Conservation (phyloP, 2,329 filamentous ascomycete species). For the Sclerotinia minor region DNA sequence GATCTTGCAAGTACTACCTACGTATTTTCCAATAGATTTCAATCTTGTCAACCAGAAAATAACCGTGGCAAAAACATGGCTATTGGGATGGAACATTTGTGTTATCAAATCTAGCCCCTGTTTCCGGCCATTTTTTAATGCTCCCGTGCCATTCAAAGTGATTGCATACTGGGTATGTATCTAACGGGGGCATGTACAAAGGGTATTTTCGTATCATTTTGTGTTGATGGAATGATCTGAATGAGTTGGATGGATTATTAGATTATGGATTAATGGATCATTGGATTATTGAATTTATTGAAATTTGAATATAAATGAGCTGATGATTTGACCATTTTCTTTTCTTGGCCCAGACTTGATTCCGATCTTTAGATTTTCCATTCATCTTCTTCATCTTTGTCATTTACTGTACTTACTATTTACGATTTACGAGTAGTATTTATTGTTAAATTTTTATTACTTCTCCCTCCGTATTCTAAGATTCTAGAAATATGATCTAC, state of each 20-base stretch:
- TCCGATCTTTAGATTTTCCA: neutral
- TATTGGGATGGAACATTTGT: neutral
- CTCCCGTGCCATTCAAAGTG: conserved; percentile 6
- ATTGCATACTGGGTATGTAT: neutral
- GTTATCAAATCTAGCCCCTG: neutral
- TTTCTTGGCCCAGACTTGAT: too few relatives aligned
- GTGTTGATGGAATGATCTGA: neutral
- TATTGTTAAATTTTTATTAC: neutral
- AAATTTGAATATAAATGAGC: neutral
- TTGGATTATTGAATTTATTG: neutral
- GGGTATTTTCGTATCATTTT: too few relatives aligned
- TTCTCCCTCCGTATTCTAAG: neutral
- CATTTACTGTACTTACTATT: neutral
- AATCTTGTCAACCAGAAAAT: neutral
- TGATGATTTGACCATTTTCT: neutral
- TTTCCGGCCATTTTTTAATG: conserved; percentile 7
- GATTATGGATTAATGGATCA: too few relatives aligned
- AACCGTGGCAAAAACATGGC: neutral
- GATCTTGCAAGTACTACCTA: neutral
- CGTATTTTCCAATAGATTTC: neutral
- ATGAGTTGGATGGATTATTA: neutral
- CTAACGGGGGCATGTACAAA: too few relatives aligned
- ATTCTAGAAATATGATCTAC: neutral
- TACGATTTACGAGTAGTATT: neutral
- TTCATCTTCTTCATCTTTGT: neutral